A percentile compares a stretch with the other conserved stretches of the same genome.
phyloP scores from a whole-genome alignment of 495 filamentous ascomycete genomes.

The Penicillium cataractarum region DNA sequence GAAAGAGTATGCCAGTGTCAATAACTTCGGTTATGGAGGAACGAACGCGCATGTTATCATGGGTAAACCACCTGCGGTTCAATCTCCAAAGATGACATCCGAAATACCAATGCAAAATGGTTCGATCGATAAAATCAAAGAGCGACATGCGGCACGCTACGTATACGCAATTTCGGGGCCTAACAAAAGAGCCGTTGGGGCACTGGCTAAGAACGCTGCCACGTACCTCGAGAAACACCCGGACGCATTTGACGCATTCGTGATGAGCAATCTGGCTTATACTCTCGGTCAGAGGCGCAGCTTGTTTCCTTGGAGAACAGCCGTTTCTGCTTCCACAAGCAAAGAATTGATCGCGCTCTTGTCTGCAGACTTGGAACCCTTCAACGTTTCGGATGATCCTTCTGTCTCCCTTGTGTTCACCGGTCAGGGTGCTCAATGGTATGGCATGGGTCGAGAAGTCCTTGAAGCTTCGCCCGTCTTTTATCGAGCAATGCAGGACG shows the following conservation, averaged over 20 bases:
- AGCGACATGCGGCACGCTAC: not conserved
- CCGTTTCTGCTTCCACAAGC: not conserved
- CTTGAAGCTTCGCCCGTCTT: conserved; percentile 17
- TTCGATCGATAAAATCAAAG: not conserved
- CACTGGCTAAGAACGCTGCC: not conserved
- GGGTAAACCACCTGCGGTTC: not conserved
- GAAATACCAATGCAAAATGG: conserved; percentile 12
- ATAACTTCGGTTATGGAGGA: conserved; percentile 39
- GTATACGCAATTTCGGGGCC: conserved; percentile 3
- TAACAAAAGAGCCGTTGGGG: conserved; percentile 1
- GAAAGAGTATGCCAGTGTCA: conserved; percentile 32
- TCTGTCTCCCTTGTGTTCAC: conserved; percentile 35
- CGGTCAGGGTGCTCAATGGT: conserved; percentile 45
- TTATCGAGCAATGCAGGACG: conserved; percentile 14
- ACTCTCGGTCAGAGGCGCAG: conserved; percentile 15
- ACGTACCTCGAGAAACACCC: conserved; percentile 11
- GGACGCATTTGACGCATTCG: conserved; percentile 10
- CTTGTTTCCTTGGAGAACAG: conserved; percentile 6
- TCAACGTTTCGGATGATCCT: conserved; percentile 7
- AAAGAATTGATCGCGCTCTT: not conserved
- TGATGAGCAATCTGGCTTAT: conserved; percentile 15
- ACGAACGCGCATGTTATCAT: conserved; percentile 38
- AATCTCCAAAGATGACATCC: not conserved
- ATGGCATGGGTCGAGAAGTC: conserved; percentile 40
- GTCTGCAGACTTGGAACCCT: conserved; percentile 2